Percentiles rank a stretch among this genome's conserved stretches.
Conservation (phyloP, 352 stramenopile species). For the Pythium vanterpoolii region DNA sequence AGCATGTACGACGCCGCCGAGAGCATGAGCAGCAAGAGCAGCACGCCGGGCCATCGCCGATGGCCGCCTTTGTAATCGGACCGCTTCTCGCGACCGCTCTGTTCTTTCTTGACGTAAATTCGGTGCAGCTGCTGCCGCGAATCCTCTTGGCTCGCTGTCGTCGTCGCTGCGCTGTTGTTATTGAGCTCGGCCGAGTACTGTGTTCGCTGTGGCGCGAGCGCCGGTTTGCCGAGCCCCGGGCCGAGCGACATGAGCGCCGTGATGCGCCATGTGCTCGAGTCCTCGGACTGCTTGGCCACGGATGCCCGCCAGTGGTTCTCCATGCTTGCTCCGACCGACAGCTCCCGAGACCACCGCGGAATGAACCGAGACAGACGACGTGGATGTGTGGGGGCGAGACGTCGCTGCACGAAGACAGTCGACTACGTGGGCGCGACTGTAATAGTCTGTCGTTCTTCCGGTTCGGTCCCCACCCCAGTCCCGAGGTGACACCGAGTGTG, state of each 20-base stretch:
- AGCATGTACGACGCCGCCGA: slow-evolving; percentile 27
- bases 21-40: slow-evolving; percentile 2
- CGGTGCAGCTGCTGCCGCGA: slow-evolving; percentile 3
- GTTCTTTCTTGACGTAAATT: slow-evolving; percentile 19
- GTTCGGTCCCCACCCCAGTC: too few relatives aligned
- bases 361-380: neutral
- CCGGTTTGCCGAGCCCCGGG: slow-evolving; percentile 6
- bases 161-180: slow-evolving; percentile 1
- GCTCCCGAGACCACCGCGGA: neutral
- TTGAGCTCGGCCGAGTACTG: slow-evolving; percentile 8
- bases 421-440: too few relatives aligned
- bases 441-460: too few relatives aligned
- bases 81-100: slow-evolving; percentile 13
- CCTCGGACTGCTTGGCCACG: slow-evolving; percentile 7
- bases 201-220: slow-evolving; percentile 4
- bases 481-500: too few relatives aligned
- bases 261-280: slow-evolving; percentile 19
- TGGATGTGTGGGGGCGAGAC: too few relatives aligned
- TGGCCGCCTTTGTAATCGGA: slow-evolving; percentile 17
- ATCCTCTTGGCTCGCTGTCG: slow-evolving; percentile 10
- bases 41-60: slow-evolving; percentile 1
- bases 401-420: too few relatives aligned
- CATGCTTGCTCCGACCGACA: slow-evolving; percentile 28
- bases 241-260: slow-evolving; percentile 18
- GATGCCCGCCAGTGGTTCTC: slow-evolving; percentile 39